These are phyloP conservation scores for Macroventuria anomochaeta DNA, from an alignment of 2,329 filamentous ascomycete species.

Conservation along the genomic window DNA sequence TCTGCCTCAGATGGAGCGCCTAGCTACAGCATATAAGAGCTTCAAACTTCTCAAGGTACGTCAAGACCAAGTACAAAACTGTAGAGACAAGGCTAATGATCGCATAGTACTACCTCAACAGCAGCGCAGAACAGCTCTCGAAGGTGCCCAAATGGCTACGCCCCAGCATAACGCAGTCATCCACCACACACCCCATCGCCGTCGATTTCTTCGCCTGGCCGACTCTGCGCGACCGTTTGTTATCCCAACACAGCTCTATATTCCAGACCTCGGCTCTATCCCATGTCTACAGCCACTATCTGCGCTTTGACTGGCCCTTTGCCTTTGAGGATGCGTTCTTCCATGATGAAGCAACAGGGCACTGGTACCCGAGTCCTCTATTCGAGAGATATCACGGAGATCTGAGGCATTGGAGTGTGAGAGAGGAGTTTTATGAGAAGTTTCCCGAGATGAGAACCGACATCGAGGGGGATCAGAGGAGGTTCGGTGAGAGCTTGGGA, in stretches of 20 bases:
- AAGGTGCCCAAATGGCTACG: slow-evolving; percentile 41
- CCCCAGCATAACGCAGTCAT: slow-evolving; percentile 31
- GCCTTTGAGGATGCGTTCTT: slow-evolving; percentile 43
- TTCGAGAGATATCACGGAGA: slow-evolving; percentile 43
- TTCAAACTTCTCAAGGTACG: slow-evolving; percentile 44
- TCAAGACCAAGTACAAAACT: not conserved
- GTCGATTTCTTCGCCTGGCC: slow-evolving; percentile 47
- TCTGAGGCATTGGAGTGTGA: slow-evolving; percentile 36
- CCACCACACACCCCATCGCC: slow-evolving; percentile 36
- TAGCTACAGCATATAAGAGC: slow-evolving; percentile 42
- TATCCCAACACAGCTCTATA: slow-evolving; percentile 30
- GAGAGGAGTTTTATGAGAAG: slow-evolving; percentile 32
- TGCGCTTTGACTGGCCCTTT: slow-evolving; percentile 44
- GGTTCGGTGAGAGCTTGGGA: slow-evolving; percentile 12
- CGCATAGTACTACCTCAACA: slow-evolving; percentile 41
- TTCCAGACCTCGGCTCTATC: slow-evolving; percentile 33
- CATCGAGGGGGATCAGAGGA: slow-evolving; percentile 39
- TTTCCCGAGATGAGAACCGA: slow-evolving; percentile 41
- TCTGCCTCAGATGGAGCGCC: slow-evolving; percentile 32
- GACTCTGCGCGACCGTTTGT: slow-evolving; percentile 38
- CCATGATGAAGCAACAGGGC: slow-evolving; percentile 23
- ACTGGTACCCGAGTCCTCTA: slow-evolving; percentile 33
- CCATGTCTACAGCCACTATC: slow-evolving; percentile 31
- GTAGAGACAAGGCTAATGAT: not conserved
- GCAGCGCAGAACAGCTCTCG: slow-evolving; percentile 31